Evolutionary conservation across 257 asterid species (phyloP), one percentile per base, ranked within the genome.

Genomic region (Nemophila menziesii): DNA sequence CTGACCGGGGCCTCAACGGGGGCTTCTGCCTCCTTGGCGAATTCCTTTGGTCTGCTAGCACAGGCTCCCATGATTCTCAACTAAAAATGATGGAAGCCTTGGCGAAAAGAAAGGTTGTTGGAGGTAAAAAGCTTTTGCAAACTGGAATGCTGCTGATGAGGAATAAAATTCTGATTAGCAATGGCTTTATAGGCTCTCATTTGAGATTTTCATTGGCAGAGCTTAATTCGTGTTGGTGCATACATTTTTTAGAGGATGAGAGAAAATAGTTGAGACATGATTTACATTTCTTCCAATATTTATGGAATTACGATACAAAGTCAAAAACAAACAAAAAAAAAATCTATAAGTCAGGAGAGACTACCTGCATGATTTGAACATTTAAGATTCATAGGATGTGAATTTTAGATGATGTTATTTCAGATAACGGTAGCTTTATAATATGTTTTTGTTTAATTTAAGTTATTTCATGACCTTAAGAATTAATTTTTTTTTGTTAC

Each of bases 21-120:
- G 47, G 62, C 67, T 0, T 72, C 62, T 38, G 55, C 62, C 39
- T 63, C 62, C 43, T 21, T 45, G 14, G 63, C 76, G 69, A 70
- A 59, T 37, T 72, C 93, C 62, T 77, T 79, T 11, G 92, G 93
- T 72, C 61, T 85, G 75, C 80, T 79, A 73, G 92, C 89, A 46
- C 93, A 81, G 74, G 79, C 93, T 62, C 96, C 96, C 96, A 85
- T 84, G 68, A 45, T 70, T 47, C 34, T 12, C 33, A 26, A 26
- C 38, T 17, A 20, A 19, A 37, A 21, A n/a, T 21, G 27, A n/a
- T n/a, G n/a, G n/a, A n/a, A 33, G 43, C 3, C 26, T 5, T 44
- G 38, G 50, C 12, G 57, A 63, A 18, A 33, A 33, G 36, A 29
- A 47, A 61, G 54, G 61, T 66, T n/a, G 64, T 56, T 45, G 16